Conservation (phyloP, 148 eudicot species). For the Agrostemma githago region DNA sequence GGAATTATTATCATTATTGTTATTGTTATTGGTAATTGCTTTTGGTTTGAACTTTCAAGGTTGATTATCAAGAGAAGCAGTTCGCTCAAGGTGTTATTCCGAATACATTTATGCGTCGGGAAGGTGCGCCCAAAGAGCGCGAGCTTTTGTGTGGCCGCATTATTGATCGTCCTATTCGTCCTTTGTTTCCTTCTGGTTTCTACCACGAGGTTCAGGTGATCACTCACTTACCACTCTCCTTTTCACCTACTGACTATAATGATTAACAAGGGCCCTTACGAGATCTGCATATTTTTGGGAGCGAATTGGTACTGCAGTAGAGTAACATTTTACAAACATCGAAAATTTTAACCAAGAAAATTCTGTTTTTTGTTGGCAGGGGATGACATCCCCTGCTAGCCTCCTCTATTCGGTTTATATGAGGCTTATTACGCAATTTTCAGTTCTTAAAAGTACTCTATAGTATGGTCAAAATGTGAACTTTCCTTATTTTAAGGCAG, state of each 20-base stretch:
- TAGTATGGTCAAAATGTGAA: neutral
- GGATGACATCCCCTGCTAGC: neutral
- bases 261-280: too few relatives aligned
- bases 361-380: neutral
- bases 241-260: neutral
- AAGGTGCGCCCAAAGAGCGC: constrained; percentile 99
- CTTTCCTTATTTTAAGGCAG: neutral
- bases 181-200: constrained; percentile 91
- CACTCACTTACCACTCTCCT: neutral
- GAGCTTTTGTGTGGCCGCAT: constrained; percentile 91
- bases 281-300: neutral
- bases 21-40: constrained; percentile 7
- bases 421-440: neutral
- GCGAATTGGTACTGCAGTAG: neutral
- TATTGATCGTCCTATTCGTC: constrained; percentile 93
- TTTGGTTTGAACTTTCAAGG: constrained; percentile 37
- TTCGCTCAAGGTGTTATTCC: constrained; percentile 96
- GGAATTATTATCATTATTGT: neutral
- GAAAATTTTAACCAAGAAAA: neutral
- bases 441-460: neutral
- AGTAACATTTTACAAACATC: neutral
- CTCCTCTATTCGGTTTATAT: neutral
- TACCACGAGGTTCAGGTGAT: constrained; percentile 97
- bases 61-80: constrained; percentile 98
- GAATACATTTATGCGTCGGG: constrained; percentile 88